Base-by-base conservation (phyloP, 2,329 filamentous ascomycete genomes). In the Fusarium azukiicola region DNA sequence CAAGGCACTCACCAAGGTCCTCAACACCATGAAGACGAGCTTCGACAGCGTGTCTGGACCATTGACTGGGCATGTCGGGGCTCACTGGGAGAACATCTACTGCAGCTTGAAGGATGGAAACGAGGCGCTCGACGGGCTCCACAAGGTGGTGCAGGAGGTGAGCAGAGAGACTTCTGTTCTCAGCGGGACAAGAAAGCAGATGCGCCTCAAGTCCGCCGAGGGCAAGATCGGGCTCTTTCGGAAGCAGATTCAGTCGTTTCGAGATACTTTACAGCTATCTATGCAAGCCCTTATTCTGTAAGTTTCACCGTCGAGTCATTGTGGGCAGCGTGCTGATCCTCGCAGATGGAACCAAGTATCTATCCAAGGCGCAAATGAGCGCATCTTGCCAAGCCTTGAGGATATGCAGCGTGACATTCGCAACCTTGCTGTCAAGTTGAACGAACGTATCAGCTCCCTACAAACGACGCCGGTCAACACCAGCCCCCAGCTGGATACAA, bases 61-160 rank as follows among this genome's bases (percentile, higher is more conserved):
- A 16, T 21, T 50, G 6, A 69, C 67, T 27, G 67, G 49, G n/a
- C 49, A 69, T 42, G 36, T 69, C 38, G 67, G 67, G 17, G 38
- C 67, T 32, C 67, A 69, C 23, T 69, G 67, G 67, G 67, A 69
- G 12, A 69, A 69, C 36, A 69, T 69, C 19, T n/a, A 69, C 38
- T 69, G 49, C 67, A 69, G 67, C 38, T 32, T 69, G 19, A 69
- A 56, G 12, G 56, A 61, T 42, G 56, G 56, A 40, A 61, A 61
- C 16, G 21, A 61, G n/a, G 38, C 56, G 11, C 38, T 61, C 4
- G 16, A 61, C 16, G 56, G 38, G 14, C 56, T 61, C 12, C 23
- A 61, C 38, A 16, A 42, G 14, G n/a, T 61, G 3, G 56, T 61
- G 3, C n/a, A 61, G 40, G 56, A 61, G 36, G 56, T 27, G 8